Evolutionary conservation across 768 basidiomycete species (phyloP), one percentile per base, ranked within the genome.

Genomic region (Boletus subparvulus): DNA sequence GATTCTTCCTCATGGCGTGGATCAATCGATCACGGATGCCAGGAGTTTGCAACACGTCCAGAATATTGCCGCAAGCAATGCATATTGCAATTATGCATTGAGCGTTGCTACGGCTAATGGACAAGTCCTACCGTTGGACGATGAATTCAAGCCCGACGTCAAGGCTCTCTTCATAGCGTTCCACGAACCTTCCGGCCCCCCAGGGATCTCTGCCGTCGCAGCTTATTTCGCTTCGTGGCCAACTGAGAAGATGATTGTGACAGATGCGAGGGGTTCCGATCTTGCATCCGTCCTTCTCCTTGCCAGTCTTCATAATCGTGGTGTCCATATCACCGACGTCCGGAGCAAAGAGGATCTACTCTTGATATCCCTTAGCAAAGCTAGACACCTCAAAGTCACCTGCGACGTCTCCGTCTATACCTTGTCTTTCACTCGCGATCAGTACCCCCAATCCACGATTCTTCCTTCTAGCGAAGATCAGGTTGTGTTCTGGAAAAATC

Each of bases 381-480:
- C 88, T 41, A 95, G 94, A 77, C 80, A 90, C 13, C 83, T 98
- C 64, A 90, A 92, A 65, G 96, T 98, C 48, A 98, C 96, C 4
- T 98, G 96, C 72, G 97, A 99, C 64, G 92, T 97, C 33, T 87
- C 94, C 14, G 81, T 98, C 48, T 98, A 90, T 73, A 83, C 92
- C 17, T 76, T 99, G 51, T 98, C 97, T 83, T 95, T 92, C 77
- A 83, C 82, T 3, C 79, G 76, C 44, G 88, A 88, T 52, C 80
- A 91, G 57, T 95, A 84, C 77, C 86, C 88, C 2, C 75, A 74
- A 2, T 78, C 85, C 19, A 75, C 77, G 3, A 77, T 79, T 61
- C 80, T 97, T 39, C 95, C 94, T 4, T 79, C 88, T 0, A 66
- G 72, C 3, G 83, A 85, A 50, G 92, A 95, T 61, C 94, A 97